phyloP scores from a whole-genome alignment of 768 basidiomycete species.

The Pleurotus tuber-regium region DNA sequence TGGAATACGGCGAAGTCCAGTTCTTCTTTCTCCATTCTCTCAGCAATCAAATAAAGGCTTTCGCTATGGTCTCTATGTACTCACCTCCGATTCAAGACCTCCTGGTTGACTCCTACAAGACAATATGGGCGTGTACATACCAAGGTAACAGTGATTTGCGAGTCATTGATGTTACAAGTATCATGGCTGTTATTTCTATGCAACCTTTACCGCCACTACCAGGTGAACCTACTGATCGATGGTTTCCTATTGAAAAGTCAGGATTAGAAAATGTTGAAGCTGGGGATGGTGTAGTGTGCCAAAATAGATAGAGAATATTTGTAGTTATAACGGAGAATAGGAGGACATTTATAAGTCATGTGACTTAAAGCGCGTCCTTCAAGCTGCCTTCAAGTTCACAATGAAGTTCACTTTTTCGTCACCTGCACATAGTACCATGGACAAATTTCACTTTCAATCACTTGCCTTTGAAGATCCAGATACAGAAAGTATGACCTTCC shows the following conservation, averaged over 20 bases:
- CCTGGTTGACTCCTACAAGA: slow-evolving; percentile 11
- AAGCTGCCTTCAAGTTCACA: not conserved
- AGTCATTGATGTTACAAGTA: slow-evolving; percentile 13
- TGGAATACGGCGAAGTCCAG: slow-evolving; percentile 11
- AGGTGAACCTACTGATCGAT: not conserved
- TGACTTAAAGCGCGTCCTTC: not conserved
- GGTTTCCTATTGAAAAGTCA: slow-evolving; percentile 4
- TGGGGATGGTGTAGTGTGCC: not conserved
- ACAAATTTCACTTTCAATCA: not conserved
- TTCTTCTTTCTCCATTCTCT: not conserved
- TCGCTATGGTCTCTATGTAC: slow-evolving; percentile 11
- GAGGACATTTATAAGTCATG: not conserved
- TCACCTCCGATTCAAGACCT: slow-evolving; percentile 9
- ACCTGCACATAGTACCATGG: not conserved
- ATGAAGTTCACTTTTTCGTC: too few relatives aligned
- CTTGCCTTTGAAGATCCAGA: not conserved
- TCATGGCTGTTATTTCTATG: slow-evolving; percentile 15
- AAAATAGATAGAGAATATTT: not conserved
- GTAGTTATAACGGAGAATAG: not conserved
- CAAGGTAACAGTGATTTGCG: not conserved
- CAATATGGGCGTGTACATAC: slow-evolving; percentile 7
- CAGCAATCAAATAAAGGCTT: slow-evolving; percentile 12
- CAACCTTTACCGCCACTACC: slow-evolving; percentile 1
- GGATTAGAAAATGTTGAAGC: slow-evolving; percentile 4
- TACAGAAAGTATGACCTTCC: not conserved